Conservation (phyloP, 139 green algal species). For the Coelastrella sp. region DNA sequence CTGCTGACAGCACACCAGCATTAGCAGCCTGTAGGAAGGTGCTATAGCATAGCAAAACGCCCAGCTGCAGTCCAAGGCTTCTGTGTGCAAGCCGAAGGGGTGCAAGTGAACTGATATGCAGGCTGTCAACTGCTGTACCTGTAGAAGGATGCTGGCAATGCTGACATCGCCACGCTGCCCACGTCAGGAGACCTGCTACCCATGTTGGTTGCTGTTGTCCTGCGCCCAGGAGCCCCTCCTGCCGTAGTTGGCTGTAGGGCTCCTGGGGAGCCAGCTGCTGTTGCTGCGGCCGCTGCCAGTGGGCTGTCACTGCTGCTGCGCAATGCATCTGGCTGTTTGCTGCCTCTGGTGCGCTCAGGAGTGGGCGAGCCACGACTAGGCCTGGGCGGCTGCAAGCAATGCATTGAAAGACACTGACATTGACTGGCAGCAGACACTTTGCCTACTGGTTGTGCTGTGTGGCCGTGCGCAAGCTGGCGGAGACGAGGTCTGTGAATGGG, state of each 20-base stretch:
- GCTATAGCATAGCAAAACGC: no score
- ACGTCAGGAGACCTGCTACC: slow-evolving; percentile 4
- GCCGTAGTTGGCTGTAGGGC: neutral
- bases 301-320: neutral
- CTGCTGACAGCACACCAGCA: no score
- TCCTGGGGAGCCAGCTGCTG: neutral
- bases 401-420: neutral
- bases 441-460: no score
- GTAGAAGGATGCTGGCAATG: slow-evolving; percentile 32
- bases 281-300: neutral
- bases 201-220: neutral
- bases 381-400: neutral
- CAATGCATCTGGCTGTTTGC: slow-evolving; percentile 4
- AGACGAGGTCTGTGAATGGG: no score
- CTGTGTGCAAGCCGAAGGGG: neutral
- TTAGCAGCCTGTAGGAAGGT: no score
- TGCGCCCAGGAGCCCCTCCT: neutral
- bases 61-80: neutral
- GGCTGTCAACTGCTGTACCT: neutral
- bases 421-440: no score
- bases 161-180: slow-evolving; percentile 3
- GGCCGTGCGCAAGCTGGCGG: no score
- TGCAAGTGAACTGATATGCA: neutral
- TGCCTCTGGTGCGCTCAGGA: neutral
- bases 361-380: neutral